A percentile compares a stretch with the other conserved stretches of the same genome.
Conservation (phyloP, 257 asterid genomes). For the Dorcoceras hygrometricum region DNA sequence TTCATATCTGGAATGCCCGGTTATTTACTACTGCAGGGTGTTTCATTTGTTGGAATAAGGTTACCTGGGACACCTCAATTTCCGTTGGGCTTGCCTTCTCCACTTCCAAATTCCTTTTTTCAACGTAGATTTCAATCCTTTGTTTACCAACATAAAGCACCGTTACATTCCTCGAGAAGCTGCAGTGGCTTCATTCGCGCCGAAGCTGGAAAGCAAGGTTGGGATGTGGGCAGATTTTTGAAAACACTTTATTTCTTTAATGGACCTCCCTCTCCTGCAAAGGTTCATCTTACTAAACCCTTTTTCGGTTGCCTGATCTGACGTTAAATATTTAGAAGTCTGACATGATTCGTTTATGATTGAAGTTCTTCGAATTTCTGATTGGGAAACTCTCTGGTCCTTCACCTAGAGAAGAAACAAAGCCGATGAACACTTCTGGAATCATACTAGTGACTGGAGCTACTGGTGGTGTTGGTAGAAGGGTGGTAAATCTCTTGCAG, state of each 20-base stretch:
- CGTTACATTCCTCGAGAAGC: conserved; percentile 36
- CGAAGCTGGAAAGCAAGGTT: conserved; percentile 65
- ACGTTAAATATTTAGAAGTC: conserved; percentile 21
- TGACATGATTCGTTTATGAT: conserved; percentile 35
- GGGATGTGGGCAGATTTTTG: conserved; percentile 90
- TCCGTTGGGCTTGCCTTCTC: conserved; percentile 30
- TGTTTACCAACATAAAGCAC: conserved; percentile 31
- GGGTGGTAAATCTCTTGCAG: conserved; percentile 76
- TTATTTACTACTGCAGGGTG: conserved; percentile 41
- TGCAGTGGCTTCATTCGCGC: conserved; percentile 43
- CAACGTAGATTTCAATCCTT: conserved; percentile 33
- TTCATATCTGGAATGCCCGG: neutral
- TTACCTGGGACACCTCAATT: conserved; percentile 27
- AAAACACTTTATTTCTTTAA: conserved; percentile 84
- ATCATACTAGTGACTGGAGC: conserved; percentile 87
- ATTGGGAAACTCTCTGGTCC: conserved; percentile 86
- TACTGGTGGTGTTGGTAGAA: conserved; percentile 98
- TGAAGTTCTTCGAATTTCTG: conserved; percentile 84
- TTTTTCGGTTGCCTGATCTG: conserved; percentile 9
- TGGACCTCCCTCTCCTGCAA: conserved; percentile 93
- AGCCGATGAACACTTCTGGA: conserved; percentile 63
- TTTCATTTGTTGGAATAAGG: conserved; percentile 36
- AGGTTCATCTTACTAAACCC: conserved; percentile 46
- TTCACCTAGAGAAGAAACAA: conserved; percentile 66
- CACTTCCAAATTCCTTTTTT: conserved; percentile 44